Base-by-base conservation (phyloP, 495 filamentous ascomycete species). In the Podospora bellae-mahoneyi region DNA sequence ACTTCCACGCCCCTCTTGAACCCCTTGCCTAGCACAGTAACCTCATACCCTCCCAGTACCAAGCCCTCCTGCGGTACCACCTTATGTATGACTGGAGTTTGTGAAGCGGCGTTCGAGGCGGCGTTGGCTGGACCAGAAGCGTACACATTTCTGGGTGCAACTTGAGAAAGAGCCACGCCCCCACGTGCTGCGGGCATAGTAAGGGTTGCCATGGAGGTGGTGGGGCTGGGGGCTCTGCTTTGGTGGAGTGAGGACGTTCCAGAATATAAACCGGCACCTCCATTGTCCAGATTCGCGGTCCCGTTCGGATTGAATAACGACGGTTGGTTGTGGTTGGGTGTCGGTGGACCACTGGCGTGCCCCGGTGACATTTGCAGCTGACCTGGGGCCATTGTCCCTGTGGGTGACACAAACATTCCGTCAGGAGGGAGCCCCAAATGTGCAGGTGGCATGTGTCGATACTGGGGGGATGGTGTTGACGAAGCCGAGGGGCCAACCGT, bases 1-100 rank as follows among this genome's bases (percentile, higher is more conserved):
- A 97, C 92, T 65, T 92, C 90, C 73, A 94, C 85, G 5, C 91
- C 92, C 59, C 89, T 86, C 48, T 85, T 87, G 71, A 97, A 97
- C 23, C 88, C 88, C 71, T 86, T 89, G 5, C 94, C 94, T 28
- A 94, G 80, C 64, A 94, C 83, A 0, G 91, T 92, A 15, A 97
- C 92, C 72, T 97, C 93, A 39, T 91, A 90, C 15, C 93, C 92
- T 66, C 94, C 94, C 27, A 84, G 84, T 56, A 88, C 88, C 10
- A 93, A 91, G 13, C 94, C 94, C 76, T 96, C 90, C 44, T 83
- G 82, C 1, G 94, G 94, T 53, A 94, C 90, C 59, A 97, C 77
- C 74, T 92, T 93, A 73, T 70, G 65, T n/a, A 73, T 76, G 0
- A 62, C 59, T 27, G 58, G 62, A 3, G 66, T 48, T 48, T 48